A percentile compares a stretch with the other conserved stretches of the same genome.
Evolutionary conservation across 805 yeast genomes (phyloP).

Genomic region (Peterozyma xylosa): DNA sequence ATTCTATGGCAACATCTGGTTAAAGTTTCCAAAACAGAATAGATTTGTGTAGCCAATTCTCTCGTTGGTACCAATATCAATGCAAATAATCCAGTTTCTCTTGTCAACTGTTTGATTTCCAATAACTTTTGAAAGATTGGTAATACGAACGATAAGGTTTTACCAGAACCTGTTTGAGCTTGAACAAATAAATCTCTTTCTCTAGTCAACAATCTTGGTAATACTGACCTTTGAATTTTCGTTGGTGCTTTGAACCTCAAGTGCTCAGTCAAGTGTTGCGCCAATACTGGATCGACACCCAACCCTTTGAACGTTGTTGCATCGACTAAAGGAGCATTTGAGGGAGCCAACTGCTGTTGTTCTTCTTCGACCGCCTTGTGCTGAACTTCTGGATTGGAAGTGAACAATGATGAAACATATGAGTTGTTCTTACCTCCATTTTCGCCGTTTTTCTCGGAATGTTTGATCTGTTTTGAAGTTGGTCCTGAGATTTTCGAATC

Average conservation of each 20-base stretch:
- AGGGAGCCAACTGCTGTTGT: slow-evolving; percentile 35
- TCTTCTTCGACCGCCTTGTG: slow-evolving; percentile 29
- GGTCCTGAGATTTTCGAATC: slow-evolving; percentile 16
- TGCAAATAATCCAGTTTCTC: slow-evolving; percentile 84
- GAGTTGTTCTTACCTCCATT: slow-evolving; percentile 51
- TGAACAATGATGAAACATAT: slow-evolving; percentile 80
- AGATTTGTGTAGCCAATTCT: slow-evolving; percentile 88
- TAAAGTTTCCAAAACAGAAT: slow-evolving; percentile 67
- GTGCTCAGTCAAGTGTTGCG: slow-evolving; percentile 46
- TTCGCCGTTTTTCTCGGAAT: slow-evolving; percentile 42
- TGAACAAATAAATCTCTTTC: slow-evolving; percentile 75
- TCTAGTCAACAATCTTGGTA: slow-evolving; percentile 49
- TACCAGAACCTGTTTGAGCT: slow-evolving; percentile 98
- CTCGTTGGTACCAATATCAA: slow-evolving; percentile 88
- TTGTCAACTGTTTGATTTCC: slow-evolving; percentile 38
- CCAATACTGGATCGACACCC: slow-evolving; percentile 52
- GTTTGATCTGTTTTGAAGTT: slow-evolving; percentile 27
- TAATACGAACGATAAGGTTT: slow-evolving; percentile 78
- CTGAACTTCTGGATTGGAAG: slow-evolving; percentile 52
- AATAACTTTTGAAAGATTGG: slow-evolving; percentile 77
- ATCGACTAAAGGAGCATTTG: slow-evolving; percentile 82
- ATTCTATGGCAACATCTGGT: slow-evolving; percentile 74
- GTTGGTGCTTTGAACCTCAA: slow-evolving; percentile 68
- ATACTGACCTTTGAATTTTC: slow-evolving; percentile 72
- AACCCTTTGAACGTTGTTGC: slow-evolving; percentile 63